phyloP scores from a whole-genome alignment of 768 basidiomycete species.

The Phylloporus sp. region DNA sequence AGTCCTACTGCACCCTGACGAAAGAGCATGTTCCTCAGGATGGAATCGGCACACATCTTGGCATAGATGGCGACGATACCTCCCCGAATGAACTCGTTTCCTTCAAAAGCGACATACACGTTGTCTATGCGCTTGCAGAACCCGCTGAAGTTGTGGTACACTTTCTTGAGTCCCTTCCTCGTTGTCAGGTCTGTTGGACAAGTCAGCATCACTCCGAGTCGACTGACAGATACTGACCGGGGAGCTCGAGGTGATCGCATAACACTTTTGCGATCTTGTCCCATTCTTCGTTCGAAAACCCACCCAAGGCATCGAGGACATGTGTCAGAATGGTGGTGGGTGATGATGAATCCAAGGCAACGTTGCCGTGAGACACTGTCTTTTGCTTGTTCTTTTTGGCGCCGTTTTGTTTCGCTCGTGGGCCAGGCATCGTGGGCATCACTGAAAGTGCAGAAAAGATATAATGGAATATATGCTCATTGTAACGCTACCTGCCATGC shows the following conservation, averaged over 20 bases:
- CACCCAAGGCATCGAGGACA: slow-evolving; percentile 10
- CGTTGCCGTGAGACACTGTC: neutral
- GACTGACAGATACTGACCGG: slow-evolving; percentile 36
- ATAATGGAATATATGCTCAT: no score
- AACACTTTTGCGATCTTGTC: slow-evolving; percentile 42
- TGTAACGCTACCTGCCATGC: no score
- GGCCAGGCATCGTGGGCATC: slow-evolving; percentile 23
- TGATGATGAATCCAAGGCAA: neutral
- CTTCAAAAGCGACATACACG: slow-evolving; percentile 40
- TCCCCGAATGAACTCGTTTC: slow-evolving; percentile 48
- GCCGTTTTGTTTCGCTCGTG: slow-evolving; percentile 18
- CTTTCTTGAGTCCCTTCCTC: slow-evolving; percentile 58
- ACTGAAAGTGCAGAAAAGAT: no score
- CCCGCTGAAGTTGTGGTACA: slow-evolving; percentile 53
- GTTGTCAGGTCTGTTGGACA: slow-evolving; percentile 46
- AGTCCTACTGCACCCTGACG: slow-evolving; percentile 37
- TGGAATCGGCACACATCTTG: slow-evolving; percentile 58
- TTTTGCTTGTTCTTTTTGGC: slow-evolving; percentile 17
- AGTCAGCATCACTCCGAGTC: neutral
- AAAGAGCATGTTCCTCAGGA: slow-evolving; percentile 58
- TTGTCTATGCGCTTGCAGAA: slow-evolving; percentile 49
- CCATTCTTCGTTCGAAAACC: slow-evolving; percentile 43
- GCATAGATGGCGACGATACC: slow-evolving; percentile 61
- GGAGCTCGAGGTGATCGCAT: slow-evolving; percentile 49
- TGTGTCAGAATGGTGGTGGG: neutral